Conservation (phyloP, 2,329 filamentous ascomycete species). For the Arthrocladium fulminans region DNA sequence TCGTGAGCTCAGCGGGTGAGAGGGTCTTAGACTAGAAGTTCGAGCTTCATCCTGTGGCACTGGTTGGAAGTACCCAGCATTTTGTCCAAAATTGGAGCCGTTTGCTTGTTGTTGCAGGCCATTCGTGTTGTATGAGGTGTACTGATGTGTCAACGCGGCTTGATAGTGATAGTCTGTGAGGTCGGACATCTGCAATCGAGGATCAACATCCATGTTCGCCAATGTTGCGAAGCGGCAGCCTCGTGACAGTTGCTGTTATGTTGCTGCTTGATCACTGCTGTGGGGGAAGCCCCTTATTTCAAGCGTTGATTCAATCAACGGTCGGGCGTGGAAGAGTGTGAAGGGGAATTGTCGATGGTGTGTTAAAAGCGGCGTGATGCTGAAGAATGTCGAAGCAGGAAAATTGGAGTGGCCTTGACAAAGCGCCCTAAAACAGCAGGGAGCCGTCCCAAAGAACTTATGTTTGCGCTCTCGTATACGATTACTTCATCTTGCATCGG, state of each 20-base stretch:
- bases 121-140: background rate
- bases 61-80: background rate
- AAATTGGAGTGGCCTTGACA: too few relatives aligned
- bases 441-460: too few relatives aligned
- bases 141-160: constrained; percentile 1
- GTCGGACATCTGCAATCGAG: constrained; percentile 7
- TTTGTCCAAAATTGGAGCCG: background rate
- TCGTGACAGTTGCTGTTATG: background rate
- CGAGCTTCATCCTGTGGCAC: background rate
- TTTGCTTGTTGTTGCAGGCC: background rate
- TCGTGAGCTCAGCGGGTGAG: background rate
- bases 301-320: background rate
- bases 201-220: constrained; percentile 5
- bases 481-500: too few relatives aligned
- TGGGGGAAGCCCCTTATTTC: background rate
- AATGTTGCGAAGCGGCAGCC: background rate
- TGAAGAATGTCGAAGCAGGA: background rate
- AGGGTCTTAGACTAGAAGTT: background rate
- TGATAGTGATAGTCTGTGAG: constrained; percentile 8
- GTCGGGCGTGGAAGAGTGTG: background rate
- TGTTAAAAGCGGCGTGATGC: background rate
- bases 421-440: background rate
- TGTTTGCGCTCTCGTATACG: too few relatives aligned
- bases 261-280: background rate
- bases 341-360: background rate